phyloP scores from a whole-genome alignment of 2,329 filamentous ascomycete genomes.

The Biscogniauxia mediterranea region DNA sequence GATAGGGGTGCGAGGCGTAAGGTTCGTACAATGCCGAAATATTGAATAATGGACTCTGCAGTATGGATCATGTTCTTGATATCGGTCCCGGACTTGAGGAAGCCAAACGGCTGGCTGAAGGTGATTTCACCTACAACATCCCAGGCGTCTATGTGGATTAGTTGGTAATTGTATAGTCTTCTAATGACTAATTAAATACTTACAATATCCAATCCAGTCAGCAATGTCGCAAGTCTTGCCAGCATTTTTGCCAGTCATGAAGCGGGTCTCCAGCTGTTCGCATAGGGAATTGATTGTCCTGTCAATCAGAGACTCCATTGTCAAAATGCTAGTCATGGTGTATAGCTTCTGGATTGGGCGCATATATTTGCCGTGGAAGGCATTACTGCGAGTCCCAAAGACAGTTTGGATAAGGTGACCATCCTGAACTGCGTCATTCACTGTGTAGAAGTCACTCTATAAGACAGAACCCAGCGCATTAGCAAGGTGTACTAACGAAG shows the following conservation, averaged over 20 bases:
- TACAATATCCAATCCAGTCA: conserved; percentile 42
- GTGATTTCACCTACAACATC: conserved; percentile 43
- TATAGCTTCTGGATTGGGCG: conserved; percentile 31
- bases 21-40: conserved; percentile 23
- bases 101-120: conserved; percentile 42
- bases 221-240: conserved; percentile 36
- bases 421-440: conserved; percentile 20
- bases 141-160: conserved; percentile 30
- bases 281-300: conserved; percentile 33
- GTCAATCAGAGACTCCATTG: conserved; percentile 30
- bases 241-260: conserved; percentile 26
- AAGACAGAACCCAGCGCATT: background rate
- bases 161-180: background rate
- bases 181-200: conserved; percentile 8
- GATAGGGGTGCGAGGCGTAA: background rate
- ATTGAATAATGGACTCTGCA: conserved; percentile 34
- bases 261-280: conserved; percentile 32
- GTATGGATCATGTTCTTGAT: conserved; percentile 36
- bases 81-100: conserved; percentile 38
- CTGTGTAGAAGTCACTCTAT: conserved; percentile 11
- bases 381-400: conserved; percentile 22
- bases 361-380: conserved; percentile 11
- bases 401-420: conserved; percentile 16
- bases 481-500: background rate
- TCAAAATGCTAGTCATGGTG: conserved; percentile 16